Conservation (phyloP, 129 eudicot genomes). For the Deinandra increscens region DNA sequence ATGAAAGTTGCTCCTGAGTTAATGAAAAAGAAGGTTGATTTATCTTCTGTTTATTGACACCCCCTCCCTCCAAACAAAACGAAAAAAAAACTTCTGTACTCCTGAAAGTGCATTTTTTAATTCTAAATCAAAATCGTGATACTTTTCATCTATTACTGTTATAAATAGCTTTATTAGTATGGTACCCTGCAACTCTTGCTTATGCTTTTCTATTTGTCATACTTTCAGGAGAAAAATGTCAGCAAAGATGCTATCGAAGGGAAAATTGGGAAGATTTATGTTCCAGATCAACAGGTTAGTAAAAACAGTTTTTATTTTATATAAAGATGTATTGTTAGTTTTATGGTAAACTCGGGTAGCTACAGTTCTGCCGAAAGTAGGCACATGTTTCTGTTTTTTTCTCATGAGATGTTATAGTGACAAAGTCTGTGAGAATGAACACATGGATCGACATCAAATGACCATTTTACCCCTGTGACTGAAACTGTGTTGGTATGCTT, state of each 20-base stretch:
- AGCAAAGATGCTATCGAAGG: slow-evolving; percentile 69
- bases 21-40: slow-evolving; percentile 75
- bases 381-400: neutral
- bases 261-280: slow-evolving; percentile 74
- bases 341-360: neutral
- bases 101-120: neutral
- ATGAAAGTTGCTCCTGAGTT: slow-evolving; percentile 70
- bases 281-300: slow-evolving; percentile 90
- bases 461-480: neutral
- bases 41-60: neutral
- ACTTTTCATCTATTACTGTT: neutral
- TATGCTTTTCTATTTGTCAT: slow-evolving; percentile 15
- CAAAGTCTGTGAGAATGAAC: neutral
- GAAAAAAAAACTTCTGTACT: neutral
- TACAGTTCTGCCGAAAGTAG: neutral
- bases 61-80: neutral
- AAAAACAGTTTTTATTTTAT: neutral
- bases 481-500: neutral
- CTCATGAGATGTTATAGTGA: neutral
- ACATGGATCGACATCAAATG: neutral
- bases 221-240: slow-evolving; percentile 80
- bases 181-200: neutral
- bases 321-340: no score
- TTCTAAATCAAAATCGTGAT: neutral
- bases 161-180: neutral